Evolutionary conservation across 2,329 filamentous ascomycete genomes (phyloP), one percentile per base, ranked within the genome.

Genomic region (Ophiostoma sp.): DNA sequence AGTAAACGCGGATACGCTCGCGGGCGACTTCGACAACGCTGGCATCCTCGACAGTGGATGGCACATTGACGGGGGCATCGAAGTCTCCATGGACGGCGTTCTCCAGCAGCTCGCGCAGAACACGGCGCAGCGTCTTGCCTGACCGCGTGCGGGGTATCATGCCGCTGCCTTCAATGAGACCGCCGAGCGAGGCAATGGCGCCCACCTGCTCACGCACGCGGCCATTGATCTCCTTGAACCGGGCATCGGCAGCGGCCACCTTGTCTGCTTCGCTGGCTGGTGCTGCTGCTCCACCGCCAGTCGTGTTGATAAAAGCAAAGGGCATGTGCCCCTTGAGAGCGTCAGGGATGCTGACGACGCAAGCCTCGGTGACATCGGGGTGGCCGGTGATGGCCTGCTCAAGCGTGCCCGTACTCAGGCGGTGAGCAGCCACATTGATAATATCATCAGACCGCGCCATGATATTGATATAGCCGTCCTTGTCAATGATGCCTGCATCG

Each of bases 341-440:
- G 76, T 97, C 94, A 0, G 94, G 93, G 70, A 97, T 90, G 60
- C 91, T 90, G 36, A 98, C 89, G 1, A 97, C 91, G 75, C 92
- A 93, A 69, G 90, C 91, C 82, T 97, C 94, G 39, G 90, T 90
- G 68, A 97, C 88, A 3, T 83, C 82, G 0, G 91, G 88, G 77
- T 97, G 93, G 0, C 89, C 89, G 15, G 93, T 90, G 72, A 97
- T 91, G 69, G 92, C 94, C 82, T 97, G 93, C 80, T 97, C 94
- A 78, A 97, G 95, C 44, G 90, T 86, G 67, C 93, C 92, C 1
- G 93, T 97, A 73, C 91, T 94, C 72, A 97, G 89, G 17, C 94
- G 87, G 81, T 97, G 94, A 5, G 94, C 93, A 57, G 93, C 94
- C n/a, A 97, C 94, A 77, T 97, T 97, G 77, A 97, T 93, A 72